These are phyloP conservation scores for Exophiala aquamarina DNA, from an alignment of 2,329 filamentous ascomycete genomes.

Conservation along the genomic window DNA sequence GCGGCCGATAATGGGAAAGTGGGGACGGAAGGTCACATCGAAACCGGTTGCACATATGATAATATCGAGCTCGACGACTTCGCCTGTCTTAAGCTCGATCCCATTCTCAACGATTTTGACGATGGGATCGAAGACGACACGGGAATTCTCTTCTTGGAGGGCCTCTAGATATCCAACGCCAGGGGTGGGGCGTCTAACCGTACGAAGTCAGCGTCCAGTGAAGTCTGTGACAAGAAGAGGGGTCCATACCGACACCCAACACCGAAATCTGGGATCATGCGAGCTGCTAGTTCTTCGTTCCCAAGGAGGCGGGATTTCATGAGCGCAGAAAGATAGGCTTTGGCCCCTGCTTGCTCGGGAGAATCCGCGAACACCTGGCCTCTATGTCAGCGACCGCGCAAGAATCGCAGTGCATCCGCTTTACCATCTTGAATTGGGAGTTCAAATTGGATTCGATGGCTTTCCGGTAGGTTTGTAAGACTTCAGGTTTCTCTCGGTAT, in stretches of 20 bases:
- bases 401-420: too few species aligned
- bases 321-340: slow-evolving; percentile 18
- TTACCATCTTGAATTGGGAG: slow-evolving; percentile 24
- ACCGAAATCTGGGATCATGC: slow-evolving; percentile 40
- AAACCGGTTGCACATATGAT: slow-evolving; percentile 41
- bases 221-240: slow-evolving; percentile 35
- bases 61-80: slow-evolving; percentile 26
- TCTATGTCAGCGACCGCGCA: too few species aligned
- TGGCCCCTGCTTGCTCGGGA: slow-evolving; percentile 21
- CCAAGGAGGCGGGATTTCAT: slow-evolving; percentile 26
- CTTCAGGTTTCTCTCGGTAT: slow-evolving; percentile 22
- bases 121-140: slow-evolving; percentile 59
- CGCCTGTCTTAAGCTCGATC: slow-evolving; percentile 26
- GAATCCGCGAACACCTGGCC: too few species aligned
- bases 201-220: too few species aligned
- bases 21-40: slow-evolving; percentile 34
- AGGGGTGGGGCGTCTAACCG: slow-evolving; percentile 52
- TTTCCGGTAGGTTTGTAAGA: slow-evolving; percentile 35
- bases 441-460: slow-evolving; percentile 33
- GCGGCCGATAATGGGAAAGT: slow-evolving; percentile 34
- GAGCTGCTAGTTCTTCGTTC: slow-evolving; percentile 36
- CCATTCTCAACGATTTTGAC: slow-evolving; percentile 58
- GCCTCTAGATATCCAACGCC: slow-evolving; percentile 69
- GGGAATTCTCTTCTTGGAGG: slow-evolving; percentile 61
- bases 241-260: slow-evolving; percentile 20